Percentiles rank a stretch among this genome's conserved stretches.
phyloP scores from a whole-genome alignment of 768 basidiomycete genomes.

The Dioszegia aurantiaca region DNA sequence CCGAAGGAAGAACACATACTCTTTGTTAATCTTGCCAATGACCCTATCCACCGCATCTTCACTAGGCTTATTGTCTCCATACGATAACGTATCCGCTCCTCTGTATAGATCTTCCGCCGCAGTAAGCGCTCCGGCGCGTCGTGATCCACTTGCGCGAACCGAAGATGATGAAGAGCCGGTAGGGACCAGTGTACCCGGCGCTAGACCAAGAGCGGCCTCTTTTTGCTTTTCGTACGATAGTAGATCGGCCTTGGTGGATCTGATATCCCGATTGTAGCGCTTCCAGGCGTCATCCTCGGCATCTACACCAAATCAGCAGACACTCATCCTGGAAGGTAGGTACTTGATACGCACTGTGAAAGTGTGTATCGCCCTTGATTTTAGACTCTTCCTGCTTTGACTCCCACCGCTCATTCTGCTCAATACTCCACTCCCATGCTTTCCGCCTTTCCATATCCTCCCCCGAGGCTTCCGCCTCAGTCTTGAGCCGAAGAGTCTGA shows the following conservation, averaged over 20 bases:
- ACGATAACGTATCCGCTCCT: constrained; percentile 86
- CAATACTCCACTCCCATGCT: constrained; percentile 93
- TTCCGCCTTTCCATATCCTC: constrained; percentile 85
- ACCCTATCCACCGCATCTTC: constrained; percentile 95
- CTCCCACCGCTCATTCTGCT: constrained; percentile 96
- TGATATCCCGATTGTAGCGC: constrained; percentile 88
- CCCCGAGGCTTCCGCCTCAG: constrained; percentile 85
- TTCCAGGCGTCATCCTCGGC: constrained; percentile 83
- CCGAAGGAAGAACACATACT: constrained; percentile 64
- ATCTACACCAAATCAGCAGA: constrained; percentile 67
- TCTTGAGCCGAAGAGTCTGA: constrained; percentile 76
- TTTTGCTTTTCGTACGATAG: constrained; percentile 85
- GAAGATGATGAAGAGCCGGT: constrained; percentile 45
- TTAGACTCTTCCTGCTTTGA: constrained; percentile 65
- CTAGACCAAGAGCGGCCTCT: constrained; percentile 73
- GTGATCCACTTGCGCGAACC: constrained; percentile 17
- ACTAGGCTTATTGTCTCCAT: constrained; percentile 89
- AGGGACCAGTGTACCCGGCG: constrained; percentile 63
- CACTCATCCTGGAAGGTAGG: no score
- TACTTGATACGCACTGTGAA: constrained; percentile 70
- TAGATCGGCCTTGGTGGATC: constrained; percentile 81
- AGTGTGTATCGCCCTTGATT: constrained; percentile 66
- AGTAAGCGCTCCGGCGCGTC: constrained; percentile 52
- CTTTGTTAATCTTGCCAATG: constrained; percentile 83
- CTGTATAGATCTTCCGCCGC: constrained; percentile 77